A percentile compares a stretch with the other conserved stretches of the same genome.
Evolutionary conservation across 495 filamentous ascomycete genomes (phyloP).

Genomic region (Pyronema domesticum): DNA sequence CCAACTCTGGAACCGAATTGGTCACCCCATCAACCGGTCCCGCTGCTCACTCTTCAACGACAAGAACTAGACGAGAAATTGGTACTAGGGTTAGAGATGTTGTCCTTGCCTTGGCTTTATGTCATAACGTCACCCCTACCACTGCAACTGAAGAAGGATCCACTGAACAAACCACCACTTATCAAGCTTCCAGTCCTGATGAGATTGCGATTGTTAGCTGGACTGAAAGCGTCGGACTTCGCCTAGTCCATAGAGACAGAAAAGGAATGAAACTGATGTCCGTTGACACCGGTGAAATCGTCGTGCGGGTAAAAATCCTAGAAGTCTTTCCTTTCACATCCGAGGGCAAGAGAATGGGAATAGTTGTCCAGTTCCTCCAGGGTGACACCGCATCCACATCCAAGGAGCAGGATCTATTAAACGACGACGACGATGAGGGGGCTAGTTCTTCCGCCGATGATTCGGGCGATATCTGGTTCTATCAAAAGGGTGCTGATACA

Average conservation of each 20-base stretch:
- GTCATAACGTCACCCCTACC: conserved; percentile 95
- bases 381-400: not conserved
- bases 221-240: conserved; percentile 82
- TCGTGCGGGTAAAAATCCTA: conserved; percentile 75
- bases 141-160: conserved; percentile 62
- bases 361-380: conserved; percentile 62
- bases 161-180: conserved; percentile 47
- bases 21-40: conserved; percentile 56
- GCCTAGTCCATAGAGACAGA: conserved; percentile 69
- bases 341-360: conserved; percentile 97
- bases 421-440: conserved; percentile 31
- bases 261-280: conserved; percentile 66
- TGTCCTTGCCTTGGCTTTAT: conserved; percentile 76
- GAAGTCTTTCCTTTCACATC: conserved; percentile 97
- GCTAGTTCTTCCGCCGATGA: conserved; percentile 27
- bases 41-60: conserved; percentile 40
- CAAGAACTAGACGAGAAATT: conserved; percentile 78
- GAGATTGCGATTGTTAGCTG: conserved; percentile 96
- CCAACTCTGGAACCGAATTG: conserved; percentile 30
- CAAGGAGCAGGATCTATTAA: conserved; percentile 13
- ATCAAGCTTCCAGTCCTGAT: conserved; percentile 93
- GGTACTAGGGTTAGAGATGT: conserved; percentile 81
- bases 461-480: conserved; percentile 84
- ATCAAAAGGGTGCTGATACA: conserved; percentile 94
- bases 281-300: conserved; percentile 52